Base-by-base conservation (phyloP, 495 filamentous ascomycete species). In the Penicillium chermesinum region DNA sequence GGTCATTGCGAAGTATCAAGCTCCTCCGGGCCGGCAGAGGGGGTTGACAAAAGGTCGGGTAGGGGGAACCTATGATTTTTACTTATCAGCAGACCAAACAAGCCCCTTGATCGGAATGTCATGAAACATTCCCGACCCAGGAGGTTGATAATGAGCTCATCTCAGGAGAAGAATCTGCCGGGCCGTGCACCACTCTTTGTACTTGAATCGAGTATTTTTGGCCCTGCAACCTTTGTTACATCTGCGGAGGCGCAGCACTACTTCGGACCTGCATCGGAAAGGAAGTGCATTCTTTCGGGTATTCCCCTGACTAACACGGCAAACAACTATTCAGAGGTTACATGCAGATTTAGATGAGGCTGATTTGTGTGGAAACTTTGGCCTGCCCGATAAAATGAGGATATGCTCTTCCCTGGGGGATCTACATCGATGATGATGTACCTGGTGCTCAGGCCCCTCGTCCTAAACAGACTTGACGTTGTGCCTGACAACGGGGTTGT, bases 1-100 rank as follows among this genome's bases (percentile, higher is more conserved):
- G 63, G 78, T 66, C 79, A 82, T 81, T 2, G 33, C 27, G 40
- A 32, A 36, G 34, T 40, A 40, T 44, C 49, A 14, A 44, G 55
- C 50, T 48, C 50, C 48, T 58, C 55, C 49, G 55, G 19, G 35
- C 55, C 55, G 22, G 55, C 55, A 53, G 55, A 58, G 53, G 48
- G 50, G 38, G 1, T 36, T 13, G 33, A 17, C 12, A 36, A 22
- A 38, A 21, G 50, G 22, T 14, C 19, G 7, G 10, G 25, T 14
- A n/a, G 35, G 30, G 13, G 43, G 43, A 47, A 4, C 5, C 52
- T 55, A 54, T 53, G 50, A 53, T 34, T 35, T 42, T 44, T 44
- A 55, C 36, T 34, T 21, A 13, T 32, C 48, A 43, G 46, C 42
- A 57, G 35, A 25, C 44, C 25, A 46, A 46, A 46, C 33, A 38